These are phyloP conservation scores for Alternaria sp. DNA, from an alignment of 2,329 filamentous ascomycete genomes.

Conservation along the genomic window DNA sequence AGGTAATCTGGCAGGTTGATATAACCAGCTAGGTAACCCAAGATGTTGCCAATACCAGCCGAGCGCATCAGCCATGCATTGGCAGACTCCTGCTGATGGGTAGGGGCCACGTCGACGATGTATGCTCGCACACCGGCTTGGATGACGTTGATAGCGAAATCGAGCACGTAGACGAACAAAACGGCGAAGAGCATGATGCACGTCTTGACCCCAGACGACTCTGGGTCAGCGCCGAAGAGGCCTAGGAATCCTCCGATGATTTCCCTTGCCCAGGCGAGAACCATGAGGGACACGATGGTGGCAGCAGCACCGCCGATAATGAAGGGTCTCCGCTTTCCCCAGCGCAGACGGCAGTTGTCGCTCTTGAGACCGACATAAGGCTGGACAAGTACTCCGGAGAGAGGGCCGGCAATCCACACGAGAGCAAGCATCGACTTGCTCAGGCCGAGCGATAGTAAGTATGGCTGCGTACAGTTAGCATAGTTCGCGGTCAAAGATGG, in stretches of 20 bases:
- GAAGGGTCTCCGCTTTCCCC: conserved; percentile 60
- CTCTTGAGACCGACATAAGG: conserved; percentile 62
- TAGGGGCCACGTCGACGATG: conserved; percentile 89
- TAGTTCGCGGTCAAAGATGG: background rate
- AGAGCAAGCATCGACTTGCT: conserved; percentile 59
- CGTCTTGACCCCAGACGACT: conserved; percentile 68
- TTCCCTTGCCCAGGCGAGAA: conserved; percentile 58
- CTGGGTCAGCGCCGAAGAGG: conserved; percentile 73
- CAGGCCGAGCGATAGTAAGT: conserved; percentile 59
- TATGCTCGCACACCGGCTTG: conserved; percentile 91
- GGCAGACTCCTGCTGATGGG: conserved; percentile 90
- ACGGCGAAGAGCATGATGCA: conserved; percentile 80
- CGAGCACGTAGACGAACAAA: conserved; percentile 84
- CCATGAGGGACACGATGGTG: conserved; percentile 58
- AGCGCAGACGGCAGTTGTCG: conserved; percentile 56
- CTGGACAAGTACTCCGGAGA: conserved; percentile 61
- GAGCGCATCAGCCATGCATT: conserved; percentile 94
- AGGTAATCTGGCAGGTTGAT: conserved; percentile 75
- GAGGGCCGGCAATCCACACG: conserved; percentile 63
- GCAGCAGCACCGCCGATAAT: conserved; percentile 58
- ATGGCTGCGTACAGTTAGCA: conserved; percentile 48
- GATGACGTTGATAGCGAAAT: conserved; percentile 95
- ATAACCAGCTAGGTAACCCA: conserved; percentile 88
- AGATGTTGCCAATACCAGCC: conserved; percentile 85
- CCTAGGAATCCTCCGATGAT: conserved; percentile 69